Conservation (phyloP, 345 rosid genomes). For the Brassica juncea region DNA sequence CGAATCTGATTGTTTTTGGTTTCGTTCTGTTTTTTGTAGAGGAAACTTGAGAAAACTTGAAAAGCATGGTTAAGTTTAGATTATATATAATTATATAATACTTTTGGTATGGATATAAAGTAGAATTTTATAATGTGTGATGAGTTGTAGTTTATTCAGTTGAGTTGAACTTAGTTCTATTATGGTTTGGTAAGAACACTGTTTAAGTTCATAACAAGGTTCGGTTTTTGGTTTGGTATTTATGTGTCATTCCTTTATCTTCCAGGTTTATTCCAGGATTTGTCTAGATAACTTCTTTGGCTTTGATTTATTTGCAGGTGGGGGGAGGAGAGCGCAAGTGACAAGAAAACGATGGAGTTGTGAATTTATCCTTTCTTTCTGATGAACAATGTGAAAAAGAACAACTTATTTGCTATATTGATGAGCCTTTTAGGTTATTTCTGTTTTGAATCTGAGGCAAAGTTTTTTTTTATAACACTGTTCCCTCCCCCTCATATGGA, state of each 20-base stretch:
- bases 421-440: background rate
- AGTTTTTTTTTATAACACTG: background rate
- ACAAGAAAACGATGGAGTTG: slow-evolving; percentile 5
- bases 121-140: background rate
- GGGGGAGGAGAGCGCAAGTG: background rate
- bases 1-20: background rate
- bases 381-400: slow-evolving; percentile 15
- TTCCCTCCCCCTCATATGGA: background rate
- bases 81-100: background rate
- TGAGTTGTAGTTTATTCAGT: background rate
- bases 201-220: background rate
- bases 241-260: background rate
- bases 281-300: background rate
- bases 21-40: background rate
- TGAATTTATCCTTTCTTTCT: slow-evolving; percentile 18
- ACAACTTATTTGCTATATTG: slow-evolving; percentile 4
- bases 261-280: background rate
- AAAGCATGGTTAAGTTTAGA: background rate
- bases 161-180: background rate
- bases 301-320: slow-evolving; percentile 19
- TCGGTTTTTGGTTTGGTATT: background rate
- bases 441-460: background rate
- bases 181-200: background rate
- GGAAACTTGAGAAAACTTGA: background rate
- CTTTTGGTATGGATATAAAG: background rate